Conservation (phyloP, 495 filamentous ascomycete genomes). For the Cenococcum geophilum region DNA sequence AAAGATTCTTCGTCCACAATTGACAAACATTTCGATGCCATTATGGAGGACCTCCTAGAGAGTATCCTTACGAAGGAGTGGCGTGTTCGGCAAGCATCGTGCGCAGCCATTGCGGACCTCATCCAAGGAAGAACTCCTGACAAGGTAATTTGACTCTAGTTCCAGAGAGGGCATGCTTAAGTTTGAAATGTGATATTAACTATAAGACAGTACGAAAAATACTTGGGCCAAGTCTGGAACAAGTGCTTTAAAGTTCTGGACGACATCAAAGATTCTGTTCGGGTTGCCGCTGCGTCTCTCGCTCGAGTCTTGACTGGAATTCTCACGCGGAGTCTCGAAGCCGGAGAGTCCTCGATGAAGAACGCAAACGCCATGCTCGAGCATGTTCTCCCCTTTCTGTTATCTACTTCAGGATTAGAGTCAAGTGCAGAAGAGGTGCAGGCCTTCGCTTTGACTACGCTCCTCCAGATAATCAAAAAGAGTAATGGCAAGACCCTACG, state of each 20-base stretch:
- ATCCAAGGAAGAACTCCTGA: constrained; percentile 66
- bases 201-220: constrained; percentile 59
- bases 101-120: constrained; percentile 81
- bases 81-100: constrained; percentile 86
- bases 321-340: constrained; percentile 78
- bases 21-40: constrained; percentile 70
- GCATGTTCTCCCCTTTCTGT: constrained; percentile 79
- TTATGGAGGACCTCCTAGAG: constrained; percentile 78
- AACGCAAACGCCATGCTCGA: constrained; percentile 68
- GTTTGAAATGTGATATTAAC: no score
- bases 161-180: no score
- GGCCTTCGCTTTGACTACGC: constrained; percentile 54
- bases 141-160: constrained; percentile 36
- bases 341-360: constrained; percentile 62
- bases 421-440: constrained; percentile 82
- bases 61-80: constrained; percentile 86
- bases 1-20: constrained; percentile 71
- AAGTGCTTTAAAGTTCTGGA: constrained; percentile 80
- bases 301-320: constrained; percentile 76
- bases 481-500: constrained; percentile 62
- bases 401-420: constrained; percentile 84
- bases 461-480: constrained; percentile 84
- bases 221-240: constrained; percentile 77
- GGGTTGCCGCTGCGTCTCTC: constrained; percentile 69
- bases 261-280: constrained; percentile 89